Percentiles rank a stretch among this genome's conserved stretches.
phyloP scores from a whole-genome alignment of 805 yeast species.

The Debaryomyces hansenii region DNA sequence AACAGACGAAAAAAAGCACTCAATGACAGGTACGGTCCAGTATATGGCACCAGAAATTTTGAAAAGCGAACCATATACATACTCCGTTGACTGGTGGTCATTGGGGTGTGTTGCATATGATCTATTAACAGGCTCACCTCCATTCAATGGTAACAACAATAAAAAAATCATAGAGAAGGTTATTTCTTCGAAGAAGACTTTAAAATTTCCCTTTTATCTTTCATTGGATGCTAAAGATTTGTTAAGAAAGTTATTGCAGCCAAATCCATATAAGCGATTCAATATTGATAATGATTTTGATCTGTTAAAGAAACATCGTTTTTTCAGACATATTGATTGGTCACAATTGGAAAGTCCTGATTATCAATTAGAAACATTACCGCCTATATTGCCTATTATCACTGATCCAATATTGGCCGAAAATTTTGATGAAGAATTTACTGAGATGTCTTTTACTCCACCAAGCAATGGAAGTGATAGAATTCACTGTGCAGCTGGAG shows the following conservation, averaged over 20 bases:
- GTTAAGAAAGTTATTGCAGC: constrained; percentile 35
- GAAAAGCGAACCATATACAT: constrained; percentile 40
- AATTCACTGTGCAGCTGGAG: constrained; percentile 6
- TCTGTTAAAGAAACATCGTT: constrained; percentile 34
- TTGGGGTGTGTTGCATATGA: constrained; percentile 46
- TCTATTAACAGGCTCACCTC: constrained; percentile 45
- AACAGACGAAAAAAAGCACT: constrained; percentile 19
- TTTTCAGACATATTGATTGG: constrained; percentile 42
- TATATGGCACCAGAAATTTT: constrained; percentile 51
- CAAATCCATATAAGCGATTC: constrained; percentile 36
- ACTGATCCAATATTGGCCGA: constrained; percentile 47
- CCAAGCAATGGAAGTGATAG: constrained; percentile 9
- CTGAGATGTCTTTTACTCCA: constrained; percentile 40
- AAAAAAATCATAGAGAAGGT: constrained; percentile 41
- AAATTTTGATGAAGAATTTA: constrained; percentile 44
- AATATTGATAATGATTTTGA: constrained; percentile 36
- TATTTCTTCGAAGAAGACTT: constrained; percentile 29
- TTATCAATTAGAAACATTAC: constrained; percentile 17
- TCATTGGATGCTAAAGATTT: constrained; percentile 44
- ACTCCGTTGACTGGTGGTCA: constrained; percentile 49
- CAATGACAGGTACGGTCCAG: constrained; percentile 47
- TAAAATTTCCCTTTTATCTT: constrained; percentile 41
- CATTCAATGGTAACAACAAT: constrained; percentile 43
- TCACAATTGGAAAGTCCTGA: constrained; percentile 25
- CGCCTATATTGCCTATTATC: constrained; percentile 45